A percentile compares a stretch with the other conserved stretches of the same genome.
Conservation (phyloP, 1,284 basidiomycete genomes). For the Tilletia horrida region DNA sequence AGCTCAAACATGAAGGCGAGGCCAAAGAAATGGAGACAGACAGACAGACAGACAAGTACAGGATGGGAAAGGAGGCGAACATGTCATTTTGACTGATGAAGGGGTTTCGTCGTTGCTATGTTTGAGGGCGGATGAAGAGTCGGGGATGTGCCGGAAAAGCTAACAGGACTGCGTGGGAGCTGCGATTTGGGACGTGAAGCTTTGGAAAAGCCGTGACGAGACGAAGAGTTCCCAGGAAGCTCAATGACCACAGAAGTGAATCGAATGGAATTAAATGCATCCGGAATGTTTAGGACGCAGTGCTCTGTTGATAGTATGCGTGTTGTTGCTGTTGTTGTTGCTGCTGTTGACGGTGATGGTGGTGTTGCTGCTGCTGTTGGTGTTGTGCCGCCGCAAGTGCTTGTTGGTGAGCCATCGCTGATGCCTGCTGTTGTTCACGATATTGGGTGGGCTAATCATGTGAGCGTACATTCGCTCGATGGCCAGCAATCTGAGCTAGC, state of each 20-base stretch:
- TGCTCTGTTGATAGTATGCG: conserved; percentile 15
- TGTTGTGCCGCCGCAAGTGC: background rate
- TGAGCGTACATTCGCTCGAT: too few species aligned
- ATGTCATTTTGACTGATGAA: too few species aligned
- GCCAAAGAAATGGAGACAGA: too few species aligned
- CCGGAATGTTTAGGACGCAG: background rate
- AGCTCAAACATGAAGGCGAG: too few species aligned
- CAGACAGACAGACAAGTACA: conserved; percentile 3
- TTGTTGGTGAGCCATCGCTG: conserved; percentile 8
- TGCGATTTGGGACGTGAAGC: too few species aligned
- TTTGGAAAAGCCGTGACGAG: background rate
- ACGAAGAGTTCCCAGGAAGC: background rate
- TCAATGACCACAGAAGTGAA: too few species aligned
- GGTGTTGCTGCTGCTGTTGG: conserved; percentile 11
- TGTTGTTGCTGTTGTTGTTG: conserved; percentile 10
- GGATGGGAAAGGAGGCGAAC: background rate
- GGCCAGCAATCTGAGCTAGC: too few species aligned
- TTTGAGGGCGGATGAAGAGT: background rate
- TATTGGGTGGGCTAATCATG: background rate
- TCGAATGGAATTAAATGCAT: too few species aligned
- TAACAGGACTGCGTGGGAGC: background rate
- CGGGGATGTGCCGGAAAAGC: background rate
- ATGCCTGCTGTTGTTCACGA: background rate
- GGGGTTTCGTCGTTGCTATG: too few species aligned
- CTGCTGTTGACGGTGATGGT: conserved; percentile 1